A percentile compares a stretch with the other conserved stretches of the same genome.
Evolutionary conservation across 108 stramenopile genomes (phyloP).

Genomic region (Cyclotella kingstonii): DNA sequence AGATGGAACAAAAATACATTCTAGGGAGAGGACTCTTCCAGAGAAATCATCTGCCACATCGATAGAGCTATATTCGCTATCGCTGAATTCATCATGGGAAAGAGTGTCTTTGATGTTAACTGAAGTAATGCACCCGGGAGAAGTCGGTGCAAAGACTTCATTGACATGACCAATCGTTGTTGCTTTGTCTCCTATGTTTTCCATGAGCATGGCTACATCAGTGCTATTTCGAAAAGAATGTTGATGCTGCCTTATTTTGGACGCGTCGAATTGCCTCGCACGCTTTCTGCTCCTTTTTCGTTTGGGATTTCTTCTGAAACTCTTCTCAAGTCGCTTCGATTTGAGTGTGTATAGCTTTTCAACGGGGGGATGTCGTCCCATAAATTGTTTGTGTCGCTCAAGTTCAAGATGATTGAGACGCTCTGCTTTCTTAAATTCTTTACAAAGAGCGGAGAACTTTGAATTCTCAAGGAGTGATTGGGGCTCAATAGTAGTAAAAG

Average conservation of each 20-base stretch:
- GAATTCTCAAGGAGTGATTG: constrained; percentile 40
- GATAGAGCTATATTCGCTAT: too few species aligned
- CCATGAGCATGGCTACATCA: constrained; percentile 26
- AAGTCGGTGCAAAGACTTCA: too few species aligned
- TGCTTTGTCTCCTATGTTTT: background rate
- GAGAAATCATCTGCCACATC: too few species aligned
- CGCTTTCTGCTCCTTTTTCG: constrained; percentile 9
- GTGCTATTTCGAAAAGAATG: background rate
- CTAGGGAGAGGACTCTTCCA: too few species aligned
- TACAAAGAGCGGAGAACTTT: constrained; percentile 50
- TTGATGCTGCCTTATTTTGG: background rate
- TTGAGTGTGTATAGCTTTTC: constrained; percentile 1
- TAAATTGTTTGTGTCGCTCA: constrained; percentile 54
- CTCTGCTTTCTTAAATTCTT: constrained; percentile 41
- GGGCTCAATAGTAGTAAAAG: constrained; percentile 64
- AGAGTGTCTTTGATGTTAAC: too few species aligned
- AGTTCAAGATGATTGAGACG: constrained; percentile 51
- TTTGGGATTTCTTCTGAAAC: constrained; percentile 7
- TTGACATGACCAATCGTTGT: too few species aligned
- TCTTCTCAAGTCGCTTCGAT: constrained; percentile 13
- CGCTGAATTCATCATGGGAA: too few species aligned
- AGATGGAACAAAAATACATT: too few species aligned
- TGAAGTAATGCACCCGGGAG: too few species aligned
- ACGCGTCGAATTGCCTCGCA: constrained; percentile 10
- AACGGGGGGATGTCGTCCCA: constrained; percentile 14